Percentiles rank a stretch among this genome's conserved stretches.
These are phyloP conservation scores for Nothopassalora personata DNA, from an alignment of 2,329 filamentous ascomycete species.

Conservation along the genomic window DNA sequence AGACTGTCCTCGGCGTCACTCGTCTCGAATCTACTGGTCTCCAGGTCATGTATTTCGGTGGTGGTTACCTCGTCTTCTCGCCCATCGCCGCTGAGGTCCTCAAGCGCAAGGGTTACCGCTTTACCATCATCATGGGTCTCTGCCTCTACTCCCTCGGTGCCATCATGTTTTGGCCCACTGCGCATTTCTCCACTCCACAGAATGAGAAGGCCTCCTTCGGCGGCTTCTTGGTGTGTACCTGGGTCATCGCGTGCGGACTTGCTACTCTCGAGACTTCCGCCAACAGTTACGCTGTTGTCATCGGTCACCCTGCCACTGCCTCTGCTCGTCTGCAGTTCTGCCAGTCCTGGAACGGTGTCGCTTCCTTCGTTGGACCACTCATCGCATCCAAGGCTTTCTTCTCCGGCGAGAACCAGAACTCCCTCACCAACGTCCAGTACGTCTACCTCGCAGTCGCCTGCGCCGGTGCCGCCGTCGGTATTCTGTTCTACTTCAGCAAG, in stretches of 20 bases:
- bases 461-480: constrained; percentile 32
- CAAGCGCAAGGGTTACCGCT: constrained; percentile 42
- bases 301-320: constrained; percentile 33
- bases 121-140: constrained; percentile 41
- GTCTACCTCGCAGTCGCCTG: constrained; percentile 38
- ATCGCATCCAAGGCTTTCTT: constrained; percentile 39
- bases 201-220: constrained; percentile 33
- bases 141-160: constrained; percentile 35
- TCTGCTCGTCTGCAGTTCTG: constrained; percentile 38
- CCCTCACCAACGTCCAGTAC: constrained; percentile 35
- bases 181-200: constrained; percentile 29
- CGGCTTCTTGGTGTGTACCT: constrained; percentile 36
- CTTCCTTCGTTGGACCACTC: constrained; percentile 37
- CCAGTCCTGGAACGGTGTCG: constrained; percentile 36
- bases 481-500: constrained; percentile 36
- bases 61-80: constrained; percentile 40
- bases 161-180: constrained; percentile 36
- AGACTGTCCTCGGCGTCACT: constrained; percentile 35
- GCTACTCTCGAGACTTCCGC: constrained; percentile 37
- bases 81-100: constrained; percentile 41
- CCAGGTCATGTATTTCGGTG: constrained; percentile 41
- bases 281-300: constrained; percentile 38
- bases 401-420: constrained; percentile 29
- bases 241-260: constrained; percentile 38
- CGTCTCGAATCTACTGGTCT: constrained; percentile 40